These are phyloP conservation scores for Suhomyces emberorum DNA, from an alignment of 805 yeast genomes.

Conservation along the genomic window DNA sequence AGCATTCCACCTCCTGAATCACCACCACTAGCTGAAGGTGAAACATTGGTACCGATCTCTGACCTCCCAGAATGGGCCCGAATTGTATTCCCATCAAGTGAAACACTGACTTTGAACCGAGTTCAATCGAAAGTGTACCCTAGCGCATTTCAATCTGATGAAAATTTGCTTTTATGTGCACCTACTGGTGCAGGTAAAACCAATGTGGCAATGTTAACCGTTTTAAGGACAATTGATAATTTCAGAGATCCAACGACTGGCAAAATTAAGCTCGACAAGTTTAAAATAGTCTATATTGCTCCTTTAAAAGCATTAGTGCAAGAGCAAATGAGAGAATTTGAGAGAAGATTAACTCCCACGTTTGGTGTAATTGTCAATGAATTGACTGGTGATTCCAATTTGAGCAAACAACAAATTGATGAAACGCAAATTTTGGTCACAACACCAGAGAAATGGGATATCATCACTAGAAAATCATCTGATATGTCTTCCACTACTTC, in stretches of 20 bases:
- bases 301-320: conserved; percentile 94
- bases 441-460: conserved; percentile 98
- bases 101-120: conserved; percentile 67
- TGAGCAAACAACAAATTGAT: conserved; percentile 70
- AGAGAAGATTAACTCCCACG: conserved; percentile 55
- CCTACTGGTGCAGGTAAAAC: conserved; percentile 99
- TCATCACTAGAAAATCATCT: conserved; percentile 77
- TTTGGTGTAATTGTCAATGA: conserved; percentile 76
- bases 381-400: conserved; percentile 83
- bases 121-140: conserved; percentile 84
- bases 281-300: conserved; percentile 85
- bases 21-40: conserved; percentile 39
- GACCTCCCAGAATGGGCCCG: conserved; percentile 82
- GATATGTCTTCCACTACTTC: conserved; percentile 59
- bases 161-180: conserved; percentile 82
- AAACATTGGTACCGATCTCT: conserved; percentile 52
- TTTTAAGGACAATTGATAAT: conserved; percentile 59
- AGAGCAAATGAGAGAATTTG: conserved; percentile 87
- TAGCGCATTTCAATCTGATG: conserved; percentile 67
- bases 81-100: conserved; percentile 64
- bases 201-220: conserved; percentile 86
- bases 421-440: conserved; percentile 84
- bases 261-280: conserved; percentile 48
- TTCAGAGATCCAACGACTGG: conserved; percentile 47
- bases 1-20: conserved; percentile 81